Conservation (phyloP, 1,139 yeast species). For the Eremothecium gossypii region DNA sequence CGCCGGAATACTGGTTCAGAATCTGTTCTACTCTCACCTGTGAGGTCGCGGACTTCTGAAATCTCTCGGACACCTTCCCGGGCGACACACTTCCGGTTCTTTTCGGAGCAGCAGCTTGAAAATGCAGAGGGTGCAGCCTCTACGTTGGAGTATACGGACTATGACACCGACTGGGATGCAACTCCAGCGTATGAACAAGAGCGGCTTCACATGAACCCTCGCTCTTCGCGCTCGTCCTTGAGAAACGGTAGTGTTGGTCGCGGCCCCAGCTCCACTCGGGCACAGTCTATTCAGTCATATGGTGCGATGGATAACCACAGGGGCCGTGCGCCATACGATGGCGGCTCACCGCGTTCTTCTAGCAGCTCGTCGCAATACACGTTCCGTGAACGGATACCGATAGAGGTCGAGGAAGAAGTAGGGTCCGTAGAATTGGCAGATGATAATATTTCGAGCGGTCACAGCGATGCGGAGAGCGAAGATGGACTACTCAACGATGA, state of each 20-base stretch:
- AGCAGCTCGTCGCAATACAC: slow-evolving; percentile 31
- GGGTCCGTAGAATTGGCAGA: slow-evolving; percentile 14
- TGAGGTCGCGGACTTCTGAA: slow-evolving; percentile 5
- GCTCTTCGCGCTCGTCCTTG: slow-evolving; percentile 24
- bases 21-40: slow-evolving; percentile 15
- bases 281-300: slow-evolving; percentile 10
- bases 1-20: slow-evolving; percentile 26
- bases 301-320: slow-evolving; percentile 9
- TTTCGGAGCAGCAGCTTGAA: slow-evolving; percentile 74
- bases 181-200: slow-evolving; percentile 38
- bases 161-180: slow-evolving; percentile 62
- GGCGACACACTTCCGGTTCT: slow-evolving; percentile 53
- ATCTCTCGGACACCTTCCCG: slow-evolving; percentile 25
- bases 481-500: slow-evolving; percentile 19
- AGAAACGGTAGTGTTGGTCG: slow-evolving; percentile 10
- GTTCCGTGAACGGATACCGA: slow-evolving; percentile 38
- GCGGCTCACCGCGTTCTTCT: slow-evolving; percentile 27
- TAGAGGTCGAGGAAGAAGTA: slow-evolving; percentile 30
- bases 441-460: slow-evolving; percentile 15
- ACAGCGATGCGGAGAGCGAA: slow-evolving; percentile 11
- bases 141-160: slow-evolving; percentile 53
- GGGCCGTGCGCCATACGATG: slow-evolving; percentile 4
- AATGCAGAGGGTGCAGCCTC: slow-evolving; percentile 78
- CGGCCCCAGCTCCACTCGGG: slow-evolving; percentile 10
- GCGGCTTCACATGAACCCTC: slow-evolving; percentile 29